Evolutionary conservation across 352 stramenopile species (phyloP).

Genomic region (Phytophthora foliorum): DNA sequence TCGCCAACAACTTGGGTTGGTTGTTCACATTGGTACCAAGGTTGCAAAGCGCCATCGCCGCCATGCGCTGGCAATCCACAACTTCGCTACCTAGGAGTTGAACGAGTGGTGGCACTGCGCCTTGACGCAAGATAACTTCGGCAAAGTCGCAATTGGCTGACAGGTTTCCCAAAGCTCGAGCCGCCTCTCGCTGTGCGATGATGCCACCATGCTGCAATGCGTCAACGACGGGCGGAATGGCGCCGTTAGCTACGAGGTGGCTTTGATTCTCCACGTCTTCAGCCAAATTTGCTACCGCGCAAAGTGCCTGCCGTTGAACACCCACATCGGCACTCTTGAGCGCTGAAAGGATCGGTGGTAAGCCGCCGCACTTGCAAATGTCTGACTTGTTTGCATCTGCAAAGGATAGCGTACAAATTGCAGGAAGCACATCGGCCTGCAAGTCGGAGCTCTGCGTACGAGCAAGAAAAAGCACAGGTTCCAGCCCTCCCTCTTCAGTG

Average conservation of each 20-base stretch:
- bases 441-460: conserved; percentile 94
- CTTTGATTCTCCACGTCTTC: conserved; percentile 96
- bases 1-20: conserved; percentile 91
- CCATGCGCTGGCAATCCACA: conserved; percentile 95
- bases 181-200: conserved; percentile 93
- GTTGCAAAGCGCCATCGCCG: conserved; percentile 96
- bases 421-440: conserved; percentile 92
- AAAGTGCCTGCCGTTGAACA: conserved; percentile 94
- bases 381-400: conserved; percentile 95
- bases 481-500: conserved; percentile 95
- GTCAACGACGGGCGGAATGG: conserved; percentile 89
- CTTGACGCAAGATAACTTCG: conserved; percentile 92
- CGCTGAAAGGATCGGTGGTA: conserved; percentile 90
- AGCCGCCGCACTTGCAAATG: conserved; percentile 94
- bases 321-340: conserved; percentile 77
- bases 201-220: conserved; percentile 80
- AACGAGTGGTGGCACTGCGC: conserved; percentile 87
- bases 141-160: conserved; percentile 96
- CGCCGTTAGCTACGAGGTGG: conserved; percentile 89
- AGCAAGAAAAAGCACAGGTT: conserved; percentile 96
- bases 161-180: conserved; percentile 94
- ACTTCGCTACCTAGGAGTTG: conserved; percentile 91
- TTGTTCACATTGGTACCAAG: conserved; percentile 95
- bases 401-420: conserved; percentile 94
- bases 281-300: conserved; percentile 95